These are phyloP conservation scores for Aureobasidium sp. DNA, from an alignment of 2,329 filamentous ascomycete species.

Conservation along the genomic window DNA sequence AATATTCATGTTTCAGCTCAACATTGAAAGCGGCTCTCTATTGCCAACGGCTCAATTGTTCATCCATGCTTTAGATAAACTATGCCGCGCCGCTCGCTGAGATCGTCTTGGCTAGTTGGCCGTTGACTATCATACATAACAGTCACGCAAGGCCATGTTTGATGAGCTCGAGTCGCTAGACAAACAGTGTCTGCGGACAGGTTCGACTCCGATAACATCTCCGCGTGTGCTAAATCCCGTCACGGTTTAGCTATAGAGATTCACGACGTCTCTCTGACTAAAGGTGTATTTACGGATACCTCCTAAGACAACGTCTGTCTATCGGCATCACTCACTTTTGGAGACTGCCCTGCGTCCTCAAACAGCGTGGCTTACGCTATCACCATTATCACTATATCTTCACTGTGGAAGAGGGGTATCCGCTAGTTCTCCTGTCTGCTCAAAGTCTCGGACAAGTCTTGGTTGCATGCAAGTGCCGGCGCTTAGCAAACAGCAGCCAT, in stretches of 20 bases:
- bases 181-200: not conserved
- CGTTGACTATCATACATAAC: not conserved
- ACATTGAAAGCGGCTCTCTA: not conserved
- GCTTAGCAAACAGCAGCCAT: not conserved
- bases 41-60: not conserved
- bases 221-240: too few species aligned
- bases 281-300: too few species aligned
- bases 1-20: not conserved
- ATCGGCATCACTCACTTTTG: too few species aligned
- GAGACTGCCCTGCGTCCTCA: too few species aligned
- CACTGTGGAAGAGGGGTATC: too few species aligned
- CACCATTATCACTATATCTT: too few species aligned
- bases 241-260: too few species aligned
- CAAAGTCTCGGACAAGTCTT: not conserved
- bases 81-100: not conserved
- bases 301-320: too few species aligned
- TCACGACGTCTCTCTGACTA: too few species aligned
- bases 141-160: not conserved
- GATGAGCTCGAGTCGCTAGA: not conserved
- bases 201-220: not conserved
- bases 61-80: not conserved
- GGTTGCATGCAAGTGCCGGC: slow-evolving; percentile 1
- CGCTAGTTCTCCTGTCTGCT: not conserved
- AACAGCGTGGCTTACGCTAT: too few species aligned
- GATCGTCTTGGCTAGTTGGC: not conserved